A percentile compares a stretch with the other conserved stretches of the same genome.
Evolutionary conservation across 192 early-diverging fungal species (phyloP).

Genomic region (Gamsiella multidivaricata): DNA sequence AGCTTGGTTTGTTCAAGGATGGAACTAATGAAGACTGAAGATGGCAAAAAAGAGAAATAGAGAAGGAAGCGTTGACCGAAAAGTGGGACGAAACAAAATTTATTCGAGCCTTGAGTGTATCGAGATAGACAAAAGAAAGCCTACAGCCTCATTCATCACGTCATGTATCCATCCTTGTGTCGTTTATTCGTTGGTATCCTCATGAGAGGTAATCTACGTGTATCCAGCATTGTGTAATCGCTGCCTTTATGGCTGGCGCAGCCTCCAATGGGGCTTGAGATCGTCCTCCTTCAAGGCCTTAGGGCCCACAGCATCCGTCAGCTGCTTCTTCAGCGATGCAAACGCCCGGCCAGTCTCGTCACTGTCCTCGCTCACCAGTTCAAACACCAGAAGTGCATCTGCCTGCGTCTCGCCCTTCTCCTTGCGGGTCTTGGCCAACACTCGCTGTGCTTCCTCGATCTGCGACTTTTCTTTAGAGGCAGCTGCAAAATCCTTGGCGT

Average conservation of each 20-base stretch:
- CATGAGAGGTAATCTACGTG: not conserved
- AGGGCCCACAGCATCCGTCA: conserved; percentile 29
- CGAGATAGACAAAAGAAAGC: no score
- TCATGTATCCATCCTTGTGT: not conserved
- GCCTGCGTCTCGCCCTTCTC: conserved; percentile 58
- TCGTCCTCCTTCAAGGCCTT: conserved; percentile 52
- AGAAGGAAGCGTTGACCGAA: no score
- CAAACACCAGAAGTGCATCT: conserved; percentile 42
- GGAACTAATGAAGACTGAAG: no score
- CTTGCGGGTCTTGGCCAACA: conserved; percentile 68
- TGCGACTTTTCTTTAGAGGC: conserved; percentile 76
- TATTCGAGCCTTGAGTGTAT: no score
- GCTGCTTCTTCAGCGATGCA: conserved; percentile 23
- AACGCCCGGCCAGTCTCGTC: conserved; percentile 48
- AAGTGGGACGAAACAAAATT: no score
- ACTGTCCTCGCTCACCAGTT: conserved; percentile 37
- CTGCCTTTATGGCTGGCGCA: conserved; percentile 18
- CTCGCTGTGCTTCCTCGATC: conserved; percentile 78
- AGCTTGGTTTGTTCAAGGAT: no score
- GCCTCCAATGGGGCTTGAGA: conserved; percentile 51
- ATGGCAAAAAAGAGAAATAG: no score
- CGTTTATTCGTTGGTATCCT: not conserved
- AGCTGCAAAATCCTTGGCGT: conserved; percentile 70
- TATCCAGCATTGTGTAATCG: not conserved
- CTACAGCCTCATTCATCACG: not conserved